Conservation (phyloP, 768 basidiomycete species). For the Cyclocybe aegerita region DNA sequence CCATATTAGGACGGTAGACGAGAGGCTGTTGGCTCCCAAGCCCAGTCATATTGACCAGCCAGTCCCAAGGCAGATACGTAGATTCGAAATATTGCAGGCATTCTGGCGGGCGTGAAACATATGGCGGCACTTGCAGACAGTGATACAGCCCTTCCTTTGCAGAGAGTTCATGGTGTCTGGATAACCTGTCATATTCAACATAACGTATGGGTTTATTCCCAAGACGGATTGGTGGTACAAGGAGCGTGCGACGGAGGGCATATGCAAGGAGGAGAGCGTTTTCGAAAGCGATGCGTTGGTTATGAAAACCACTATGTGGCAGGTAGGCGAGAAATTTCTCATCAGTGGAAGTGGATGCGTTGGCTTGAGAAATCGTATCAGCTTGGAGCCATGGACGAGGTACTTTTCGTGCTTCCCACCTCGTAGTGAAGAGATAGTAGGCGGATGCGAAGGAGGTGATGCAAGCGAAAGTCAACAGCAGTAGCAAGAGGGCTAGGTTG, state of each 20-base stretch:
- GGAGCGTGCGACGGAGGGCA: slow-evolving; percentile 72
- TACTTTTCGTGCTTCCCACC: slow-evolving; percentile 42
- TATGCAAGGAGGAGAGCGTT: slow-evolving; percentile 76
- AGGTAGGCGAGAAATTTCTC: slow-evolving; percentile 67
- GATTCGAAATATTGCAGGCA: slow-evolving; percentile 62
- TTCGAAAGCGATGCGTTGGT: slow-evolving; percentile 84
- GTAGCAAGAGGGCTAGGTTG: slow-evolving; percentile 39
- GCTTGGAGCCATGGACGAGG: slow-evolving; percentile 22
- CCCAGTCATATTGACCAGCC: slow-evolving; percentile 56
- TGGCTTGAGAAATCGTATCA: slow-evolving; percentile 26
- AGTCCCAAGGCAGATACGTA: slow-evolving; percentile 69
- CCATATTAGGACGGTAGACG: slow-evolving; percentile 49
- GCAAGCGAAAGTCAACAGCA: slow-evolving; percentile 46
- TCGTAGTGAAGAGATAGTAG: slow-evolving; percentile 64
- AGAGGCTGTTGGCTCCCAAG: slow-evolving; percentile 40
- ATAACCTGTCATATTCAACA: slow-evolving; percentile 49
- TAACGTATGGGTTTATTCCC: slow-evolving; percentile 63
- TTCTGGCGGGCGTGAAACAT: slow-evolving; percentile 44
- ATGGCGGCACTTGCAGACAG: slow-evolving; percentile 39
- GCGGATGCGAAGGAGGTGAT: slow-evolving; percentile 57
- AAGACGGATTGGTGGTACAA: slow-evolving; percentile 75
- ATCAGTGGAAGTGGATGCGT: slow-evolving; percentile 17
- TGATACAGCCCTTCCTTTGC: slow-evolving; percentile 52
- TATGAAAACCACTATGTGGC: slow-evolving; percentile 84
- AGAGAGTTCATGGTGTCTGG: slow-evolving; percentile 43